Evolutionary conservation across 23 red algal genomes (phyloP).

Genomic region (Cyanidiococcus yangmingshanensis): DNA sequence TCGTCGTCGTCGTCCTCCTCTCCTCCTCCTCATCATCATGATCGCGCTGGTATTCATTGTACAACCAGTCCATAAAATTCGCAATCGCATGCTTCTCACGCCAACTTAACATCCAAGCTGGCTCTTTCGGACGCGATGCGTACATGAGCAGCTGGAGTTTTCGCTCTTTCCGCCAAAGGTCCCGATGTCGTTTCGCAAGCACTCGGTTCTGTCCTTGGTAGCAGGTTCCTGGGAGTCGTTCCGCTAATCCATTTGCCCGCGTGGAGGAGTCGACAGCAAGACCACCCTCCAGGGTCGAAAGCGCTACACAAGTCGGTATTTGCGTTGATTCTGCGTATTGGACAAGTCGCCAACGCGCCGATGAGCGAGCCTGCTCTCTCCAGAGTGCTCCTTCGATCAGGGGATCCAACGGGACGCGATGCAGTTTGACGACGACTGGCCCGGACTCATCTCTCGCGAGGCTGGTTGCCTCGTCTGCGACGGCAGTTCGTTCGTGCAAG

Average conservation of each 20-base stretch:
- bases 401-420: not conserved
- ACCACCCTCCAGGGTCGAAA: not conserved
- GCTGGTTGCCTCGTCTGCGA: not conserved
- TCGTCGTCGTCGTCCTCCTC: no score
- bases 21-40: not conserved
- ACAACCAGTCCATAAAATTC: not conserved
- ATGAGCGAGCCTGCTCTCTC: not conserved
- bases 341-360: not conserved
- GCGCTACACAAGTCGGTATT: not conserved
- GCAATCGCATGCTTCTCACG: constrained; percentile 7
- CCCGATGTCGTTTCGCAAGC: not conserved
- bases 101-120: not conserved
- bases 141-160: not conserved
- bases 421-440: not conserved
- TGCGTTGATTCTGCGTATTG: not conserved
- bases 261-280: not conserved
- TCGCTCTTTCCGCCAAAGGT: constrained; percentile 1
- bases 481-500: not conserved
- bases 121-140: not conserved
- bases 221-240: constrained; percentile 7
- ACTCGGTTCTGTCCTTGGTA: not conserved
- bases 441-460: no score
- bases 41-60: not conserved
- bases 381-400: constrained; percentile 15
- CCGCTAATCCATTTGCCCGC: not conserved